Conservation (phyloP, 2,329 filamentous ascomycete species). For the Arachnomyces sp. region DNA sequence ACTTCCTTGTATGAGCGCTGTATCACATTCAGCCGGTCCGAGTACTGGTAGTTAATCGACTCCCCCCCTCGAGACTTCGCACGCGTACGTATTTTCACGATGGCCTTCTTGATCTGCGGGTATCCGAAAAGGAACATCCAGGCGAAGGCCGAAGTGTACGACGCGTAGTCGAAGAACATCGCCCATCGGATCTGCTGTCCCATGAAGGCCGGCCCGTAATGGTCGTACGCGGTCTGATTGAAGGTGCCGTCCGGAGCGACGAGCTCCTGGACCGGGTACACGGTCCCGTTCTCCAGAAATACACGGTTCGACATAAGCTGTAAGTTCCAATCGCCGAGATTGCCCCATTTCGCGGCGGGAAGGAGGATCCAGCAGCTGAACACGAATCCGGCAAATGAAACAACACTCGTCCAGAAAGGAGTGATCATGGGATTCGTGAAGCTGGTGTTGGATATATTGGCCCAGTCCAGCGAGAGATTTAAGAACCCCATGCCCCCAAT, state of each 20-base stretch:
- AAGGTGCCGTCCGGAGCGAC: constrained; percentile 40
- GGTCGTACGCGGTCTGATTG: constrained; percentile 41
- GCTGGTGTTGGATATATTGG: constrained; percentile 48
- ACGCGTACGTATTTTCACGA: constrained; percentile 20
- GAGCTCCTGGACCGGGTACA: constrained; percentile 38
- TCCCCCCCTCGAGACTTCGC: background rate
- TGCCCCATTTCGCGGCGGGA: constrained; percentile 53
- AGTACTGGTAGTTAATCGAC: constrained; percentile 48
- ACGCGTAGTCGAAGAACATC: constrained; percentile 56
- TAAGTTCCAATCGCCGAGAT: constrained; percentile 45
- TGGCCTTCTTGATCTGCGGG: constrained; percentile 34
- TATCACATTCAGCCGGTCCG: constrained; percentile 53
- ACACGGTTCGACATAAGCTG: constrained; percentile 53
- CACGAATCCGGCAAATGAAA: constrained; percentile 50
- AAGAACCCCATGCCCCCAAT: constrained; percentile 57
- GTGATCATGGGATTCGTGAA: constrained; percentile 44
- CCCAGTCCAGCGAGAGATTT: constrained; percentile 55
- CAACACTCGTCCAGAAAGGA: constrained; percentile 54
- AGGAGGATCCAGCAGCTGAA: constrained; percentile 53
- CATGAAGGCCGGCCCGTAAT: constrained; percentile 50
- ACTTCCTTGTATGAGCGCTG: constrained; percentile 53
- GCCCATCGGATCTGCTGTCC: constrained; percentile 52
- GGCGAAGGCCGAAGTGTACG: constrained; percentile 50
- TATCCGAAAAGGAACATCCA: constrained; percentile 54
- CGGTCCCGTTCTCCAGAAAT: constrained; percentile 43